phyloP scores from a whole-genome alignment of 768 basidiomycete species.

The Trichaptum fuscoviolaceum region DNA sequence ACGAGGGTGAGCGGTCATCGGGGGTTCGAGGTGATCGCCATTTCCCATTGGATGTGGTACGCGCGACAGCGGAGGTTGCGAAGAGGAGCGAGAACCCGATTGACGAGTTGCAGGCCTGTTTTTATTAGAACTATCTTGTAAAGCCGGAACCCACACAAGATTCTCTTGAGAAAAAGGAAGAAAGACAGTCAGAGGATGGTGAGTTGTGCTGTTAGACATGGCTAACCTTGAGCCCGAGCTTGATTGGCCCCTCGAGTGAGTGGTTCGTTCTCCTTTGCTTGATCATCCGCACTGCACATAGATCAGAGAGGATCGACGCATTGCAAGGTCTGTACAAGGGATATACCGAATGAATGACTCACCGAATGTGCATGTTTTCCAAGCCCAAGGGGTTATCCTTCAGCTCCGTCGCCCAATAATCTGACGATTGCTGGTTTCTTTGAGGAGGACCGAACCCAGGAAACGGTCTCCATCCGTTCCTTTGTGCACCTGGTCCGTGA shows the following conservation, averaged over 20 bases:
- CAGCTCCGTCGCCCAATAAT: constrained; percentile 57
- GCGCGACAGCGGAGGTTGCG: neutral
- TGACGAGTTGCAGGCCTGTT: neutral
- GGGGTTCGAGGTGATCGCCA: neutral
- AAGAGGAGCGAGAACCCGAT: neutral
- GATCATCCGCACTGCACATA: neutral
- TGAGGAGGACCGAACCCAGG: constrained; percentile 21
- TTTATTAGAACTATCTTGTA: neutral
- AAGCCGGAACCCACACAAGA: neutral
- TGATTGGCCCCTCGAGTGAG: neutral
- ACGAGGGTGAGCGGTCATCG: neutral
- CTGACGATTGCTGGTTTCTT: constrained; percentile 49
- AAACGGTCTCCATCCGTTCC: constrained; percentile 25
- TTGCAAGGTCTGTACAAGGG: neutral
- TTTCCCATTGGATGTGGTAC: neutral
- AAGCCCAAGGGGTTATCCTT: constrained; percentile 62
- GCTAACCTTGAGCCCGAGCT: neutral
- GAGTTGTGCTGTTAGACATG: neutral
- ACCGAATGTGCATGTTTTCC: constrained; percentile 61
- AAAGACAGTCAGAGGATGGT: neutral
- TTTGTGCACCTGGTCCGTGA: neutral
- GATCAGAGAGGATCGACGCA: neutral
- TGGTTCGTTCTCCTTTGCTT: neutral
- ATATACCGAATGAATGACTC: constrained; percentile 21
- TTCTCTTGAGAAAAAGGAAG: neutral